phyloP scores from a whole-genome alignment of 73 alveolate species.

The Blepharisma stoltei region DNA sequence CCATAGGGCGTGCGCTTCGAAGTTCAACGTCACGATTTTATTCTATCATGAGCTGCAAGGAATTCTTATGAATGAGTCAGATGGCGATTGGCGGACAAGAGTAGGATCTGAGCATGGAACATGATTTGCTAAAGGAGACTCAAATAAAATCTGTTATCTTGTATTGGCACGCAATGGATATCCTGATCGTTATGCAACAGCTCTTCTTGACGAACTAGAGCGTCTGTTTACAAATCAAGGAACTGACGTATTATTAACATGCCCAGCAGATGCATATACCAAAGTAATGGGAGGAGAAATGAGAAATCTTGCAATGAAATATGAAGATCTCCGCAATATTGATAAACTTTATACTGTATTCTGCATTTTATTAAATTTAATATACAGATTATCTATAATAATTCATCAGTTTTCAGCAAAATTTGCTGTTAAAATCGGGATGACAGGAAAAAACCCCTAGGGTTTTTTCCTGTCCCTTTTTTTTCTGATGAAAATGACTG shows the following conservation, averaged over 20 bases:
- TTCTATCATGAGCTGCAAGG: slow-evolving; percentile 6
- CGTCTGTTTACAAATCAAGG: not conserved
- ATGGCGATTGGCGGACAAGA: slow-evolving; percentile 19
- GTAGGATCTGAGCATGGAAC: not conserved
- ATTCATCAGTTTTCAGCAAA: no score
- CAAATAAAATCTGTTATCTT: not conserved
- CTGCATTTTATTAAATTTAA: no score
- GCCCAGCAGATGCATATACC: slow-evolving; percentile 11
- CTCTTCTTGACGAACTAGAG: not conserved
- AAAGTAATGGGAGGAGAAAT: slow-evolving; percentile 7
- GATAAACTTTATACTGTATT: slow-evolving; percentile 21
- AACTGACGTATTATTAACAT: not conserved
- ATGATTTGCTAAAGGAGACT: slow-evolving; percentile 17
- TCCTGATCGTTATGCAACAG: slow-evolving; percentile 18
- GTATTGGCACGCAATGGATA: not conserved
- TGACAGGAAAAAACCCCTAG: no score
- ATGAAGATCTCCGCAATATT: not conserved
- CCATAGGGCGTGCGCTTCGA: no score
- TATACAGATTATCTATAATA: no score
- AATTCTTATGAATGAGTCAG: not conserved
- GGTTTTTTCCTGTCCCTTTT: no score
- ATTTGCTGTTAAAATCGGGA: no score
- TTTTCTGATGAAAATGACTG: no score
- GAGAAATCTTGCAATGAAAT: slow-evolving; percentile 2
- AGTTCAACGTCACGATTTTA: no score